Evolutionary conservation across 495 filamentous ascomycete genomes (phyloP).

Genomic region (Xylaria palmicola): DNA sequence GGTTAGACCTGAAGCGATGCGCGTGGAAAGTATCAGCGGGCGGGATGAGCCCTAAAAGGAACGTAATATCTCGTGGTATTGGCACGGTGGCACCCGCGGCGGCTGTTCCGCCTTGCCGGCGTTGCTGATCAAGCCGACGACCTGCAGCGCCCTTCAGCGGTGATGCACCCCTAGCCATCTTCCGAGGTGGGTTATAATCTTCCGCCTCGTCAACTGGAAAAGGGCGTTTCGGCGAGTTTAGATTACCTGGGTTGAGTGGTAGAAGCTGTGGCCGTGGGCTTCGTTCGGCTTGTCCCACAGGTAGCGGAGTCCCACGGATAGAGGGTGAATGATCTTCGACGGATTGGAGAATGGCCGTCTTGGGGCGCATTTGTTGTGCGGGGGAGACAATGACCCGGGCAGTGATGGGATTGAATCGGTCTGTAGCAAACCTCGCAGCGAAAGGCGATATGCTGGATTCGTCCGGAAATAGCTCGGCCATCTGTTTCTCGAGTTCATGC

Average conservation of each 20-base stretch:
- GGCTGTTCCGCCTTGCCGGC: conserved; percentile 47
- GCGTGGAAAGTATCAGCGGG: conserved; percentile 67
- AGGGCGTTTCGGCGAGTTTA: conserved; percentile 75
- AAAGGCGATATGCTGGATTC: conserved; percentile 77
- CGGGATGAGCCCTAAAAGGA: conserved; percentile 81
- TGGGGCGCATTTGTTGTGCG: conserved; percentile 69
- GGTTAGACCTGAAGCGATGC: conserved; percentile 63
- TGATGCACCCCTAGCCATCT: conserved; percentile 73
- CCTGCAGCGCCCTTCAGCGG: conserved; percentile 84
- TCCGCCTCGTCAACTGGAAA: conserved; percentile 70
- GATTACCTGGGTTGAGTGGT: conserved; percentile 30
- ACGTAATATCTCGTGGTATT: conserved; percentile 77
- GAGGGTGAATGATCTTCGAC: conserved; percentile 48
- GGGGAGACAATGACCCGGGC: conserved; percentile 82
- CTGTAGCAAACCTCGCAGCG: conserved; percentile 66
- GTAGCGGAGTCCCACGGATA: conserved; percentile 54
- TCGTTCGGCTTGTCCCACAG: conserved; percentile 28
- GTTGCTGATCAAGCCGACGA: conserved; percentile 77
- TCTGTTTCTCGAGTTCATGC: conserved; percentile 83
- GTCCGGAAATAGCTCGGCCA: conserved; percentile 87
- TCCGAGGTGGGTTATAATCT: conserved; percentile 70
- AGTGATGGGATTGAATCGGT: conserved; percentile 61
- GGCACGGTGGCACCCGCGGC: conserved; percentile 34
- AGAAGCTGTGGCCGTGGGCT: conserved; percentile 53
- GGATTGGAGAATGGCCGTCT: conserved; percentile 46